Conservation (phyloP, 2,329 filamentous ascomycete species). For the Botryotinia convoluta region DNA sequence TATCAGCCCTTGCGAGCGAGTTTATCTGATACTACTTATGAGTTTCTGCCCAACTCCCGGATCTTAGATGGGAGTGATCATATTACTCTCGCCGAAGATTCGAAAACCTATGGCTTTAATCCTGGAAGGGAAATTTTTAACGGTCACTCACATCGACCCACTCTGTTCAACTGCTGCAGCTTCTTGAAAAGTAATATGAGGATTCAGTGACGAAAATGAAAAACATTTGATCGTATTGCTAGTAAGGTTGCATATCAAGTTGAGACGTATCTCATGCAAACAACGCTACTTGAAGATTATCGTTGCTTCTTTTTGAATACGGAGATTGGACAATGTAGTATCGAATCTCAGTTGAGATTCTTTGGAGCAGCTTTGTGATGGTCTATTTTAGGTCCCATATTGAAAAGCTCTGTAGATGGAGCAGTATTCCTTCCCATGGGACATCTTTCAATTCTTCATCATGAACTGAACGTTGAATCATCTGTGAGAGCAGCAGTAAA, state of each 20-base stretch:
- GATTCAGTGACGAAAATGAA: neutral
- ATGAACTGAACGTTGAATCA: neutral
- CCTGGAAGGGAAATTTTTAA: neutral
- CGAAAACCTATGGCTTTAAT: neutral
- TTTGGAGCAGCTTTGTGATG: neutral
- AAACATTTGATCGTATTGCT: neutral
- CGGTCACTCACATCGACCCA: neutral
- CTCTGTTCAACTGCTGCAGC: neutral
- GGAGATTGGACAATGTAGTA: neutral
- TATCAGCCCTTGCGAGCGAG: neutral
- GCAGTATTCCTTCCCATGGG: neutral
- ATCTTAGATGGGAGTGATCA: fast-evolving
- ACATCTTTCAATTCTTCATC: neutral
- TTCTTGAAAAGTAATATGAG: neutral
- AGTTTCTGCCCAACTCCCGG: neutral
- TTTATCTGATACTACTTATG: neutral
- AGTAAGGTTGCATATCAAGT: neutral
- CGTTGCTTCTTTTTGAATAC: neutral
- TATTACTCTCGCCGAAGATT: no score
- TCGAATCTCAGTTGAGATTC: neutral
- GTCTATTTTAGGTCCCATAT: no score
- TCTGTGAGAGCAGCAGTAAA: neutral
- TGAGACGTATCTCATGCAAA: neutral
- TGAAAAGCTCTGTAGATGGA: neutral
- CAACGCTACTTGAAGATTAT: neutral